A percentile compares a stretch with the other conserved stretches of the same genome.
Evolutionary conservation across 208 protist species (phyloP).

Genomic region (Crithidia fasciculata): DNA sequence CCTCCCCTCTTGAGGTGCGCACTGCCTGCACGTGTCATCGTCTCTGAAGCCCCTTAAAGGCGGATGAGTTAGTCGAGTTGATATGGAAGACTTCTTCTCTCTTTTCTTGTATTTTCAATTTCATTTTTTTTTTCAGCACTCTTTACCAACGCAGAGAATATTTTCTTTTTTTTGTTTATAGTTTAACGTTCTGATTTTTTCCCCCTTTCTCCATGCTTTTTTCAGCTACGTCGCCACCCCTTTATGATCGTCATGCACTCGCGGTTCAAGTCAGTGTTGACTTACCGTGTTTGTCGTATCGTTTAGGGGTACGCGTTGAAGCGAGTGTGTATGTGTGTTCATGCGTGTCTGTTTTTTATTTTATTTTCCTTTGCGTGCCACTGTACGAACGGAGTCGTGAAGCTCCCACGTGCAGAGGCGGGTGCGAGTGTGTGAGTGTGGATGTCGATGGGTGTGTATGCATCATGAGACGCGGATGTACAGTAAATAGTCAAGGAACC

Average conservation of each 20-base stretch:
- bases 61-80: neutral
- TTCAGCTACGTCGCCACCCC: neutral
- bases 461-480: no score
- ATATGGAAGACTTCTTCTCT: neutral
- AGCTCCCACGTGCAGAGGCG: neutral
- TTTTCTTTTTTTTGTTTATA: neutral
- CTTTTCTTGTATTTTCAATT: neutral
- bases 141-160: neutral
- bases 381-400: neutral
- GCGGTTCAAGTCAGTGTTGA: conserved; percentile 36
- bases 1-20: neutral
- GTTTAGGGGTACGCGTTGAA: no score
- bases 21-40: no score
- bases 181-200: neutral
- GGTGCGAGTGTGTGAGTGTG: neutral
- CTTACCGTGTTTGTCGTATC: conserved; percentile 1
- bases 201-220: conserved; percentile 10
- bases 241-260: neutral
- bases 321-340: neutral
- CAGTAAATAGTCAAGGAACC: no score
- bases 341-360: conserved; percentile 14
- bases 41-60: neutral
- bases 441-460: no score
- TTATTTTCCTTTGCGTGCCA: neutral
- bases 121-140: neutral